These are phyloP conservation scores for Salmacisia buchloeana DNA, from an alignment of 1,284 basidiomycete species.

Conservation along the genomic window DNA sequence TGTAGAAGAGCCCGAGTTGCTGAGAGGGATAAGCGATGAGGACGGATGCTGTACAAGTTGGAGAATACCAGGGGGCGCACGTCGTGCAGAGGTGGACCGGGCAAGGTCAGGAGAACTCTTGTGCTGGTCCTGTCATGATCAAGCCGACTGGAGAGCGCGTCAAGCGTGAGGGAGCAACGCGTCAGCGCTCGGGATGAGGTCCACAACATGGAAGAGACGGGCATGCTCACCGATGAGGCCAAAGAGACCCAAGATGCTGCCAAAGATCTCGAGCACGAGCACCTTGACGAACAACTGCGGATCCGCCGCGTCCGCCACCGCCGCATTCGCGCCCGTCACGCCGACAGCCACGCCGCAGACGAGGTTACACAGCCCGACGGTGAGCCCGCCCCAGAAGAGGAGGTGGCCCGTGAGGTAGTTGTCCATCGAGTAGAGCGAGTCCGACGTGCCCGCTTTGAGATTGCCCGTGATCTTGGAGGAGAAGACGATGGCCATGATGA, in stretches of 20 bases:
- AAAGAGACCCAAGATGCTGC: constrained; percentile 46
- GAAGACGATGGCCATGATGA: constrained; percentile 58
- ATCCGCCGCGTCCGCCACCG: constrained; percentile 48
- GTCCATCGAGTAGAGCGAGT: constrained; percentile 33
- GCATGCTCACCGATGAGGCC: constrained; percentile 35
- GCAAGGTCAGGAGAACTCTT: constrained; percentile 8
- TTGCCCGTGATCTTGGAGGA: constrained; percentile 46
- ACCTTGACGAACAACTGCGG: constrained; percentile 49
- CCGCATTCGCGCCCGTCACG: constrained; percentile 48
- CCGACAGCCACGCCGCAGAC: constrained; percentile 47
- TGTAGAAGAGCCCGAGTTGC: no score
- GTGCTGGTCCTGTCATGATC: constrained; percentile 14
- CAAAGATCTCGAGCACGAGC: constrained; percentile 36
- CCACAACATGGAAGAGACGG: not conserved
- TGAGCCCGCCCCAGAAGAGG: constrained; percentile 49
- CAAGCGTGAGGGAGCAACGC: not conserved
- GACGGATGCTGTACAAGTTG: no score
- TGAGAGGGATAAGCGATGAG: no score
- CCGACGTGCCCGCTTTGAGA: constrained; percentile 22
- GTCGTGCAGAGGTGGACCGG: no score
- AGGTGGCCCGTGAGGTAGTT: constrained; percentile 48
- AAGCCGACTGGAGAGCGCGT: constrained; percentile 12
- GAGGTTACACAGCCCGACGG: constrained; percentile 48
- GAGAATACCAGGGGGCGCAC: no score
- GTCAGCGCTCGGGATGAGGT: not conserved